These are phyloP conservation scores for Blastobotrys capitulatus DNA, from an alignment of 1,139 yeast species.

Conservation along the genomic window DNA sequence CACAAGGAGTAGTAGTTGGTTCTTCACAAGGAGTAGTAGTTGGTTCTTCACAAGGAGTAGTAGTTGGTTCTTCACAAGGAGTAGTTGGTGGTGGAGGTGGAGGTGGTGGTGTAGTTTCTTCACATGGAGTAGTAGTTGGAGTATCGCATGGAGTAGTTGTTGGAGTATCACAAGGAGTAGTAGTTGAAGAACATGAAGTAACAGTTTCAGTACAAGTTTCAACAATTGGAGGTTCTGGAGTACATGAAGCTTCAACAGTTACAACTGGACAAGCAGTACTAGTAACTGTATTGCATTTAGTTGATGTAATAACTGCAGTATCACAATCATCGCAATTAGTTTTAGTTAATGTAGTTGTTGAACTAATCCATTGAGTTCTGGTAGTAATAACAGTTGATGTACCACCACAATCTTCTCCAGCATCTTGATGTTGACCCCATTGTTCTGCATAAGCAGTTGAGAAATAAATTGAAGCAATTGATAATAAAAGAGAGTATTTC, in stretches of 20 bases:
- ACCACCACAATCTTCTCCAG: neutral
- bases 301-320: neutral
- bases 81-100: conserved; percentile 2
- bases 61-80: neutral
- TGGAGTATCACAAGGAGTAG: neutral
- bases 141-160: neutral
- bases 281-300: neutral
- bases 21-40: neutral
- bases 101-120: conserved; percentile 2
- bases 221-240: neutral
- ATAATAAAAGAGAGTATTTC: neutral
- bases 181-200: neutral
- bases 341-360: neutral
- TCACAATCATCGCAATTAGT: neutral
- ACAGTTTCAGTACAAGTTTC: neutral
- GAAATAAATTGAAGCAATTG: neutral
- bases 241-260: neutral
- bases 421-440: neutral
- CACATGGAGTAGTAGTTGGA: neutral
- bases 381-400: neutral
- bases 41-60: neutral
- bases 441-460: neutral
- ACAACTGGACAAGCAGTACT: neutral
- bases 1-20: neutral
- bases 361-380: neutral